These are phyloP conservation scores for Didymella sp. DNA, from an alignment of 2,329 filamentous ascomycete species.

Conservation along the genomic window DNA sequence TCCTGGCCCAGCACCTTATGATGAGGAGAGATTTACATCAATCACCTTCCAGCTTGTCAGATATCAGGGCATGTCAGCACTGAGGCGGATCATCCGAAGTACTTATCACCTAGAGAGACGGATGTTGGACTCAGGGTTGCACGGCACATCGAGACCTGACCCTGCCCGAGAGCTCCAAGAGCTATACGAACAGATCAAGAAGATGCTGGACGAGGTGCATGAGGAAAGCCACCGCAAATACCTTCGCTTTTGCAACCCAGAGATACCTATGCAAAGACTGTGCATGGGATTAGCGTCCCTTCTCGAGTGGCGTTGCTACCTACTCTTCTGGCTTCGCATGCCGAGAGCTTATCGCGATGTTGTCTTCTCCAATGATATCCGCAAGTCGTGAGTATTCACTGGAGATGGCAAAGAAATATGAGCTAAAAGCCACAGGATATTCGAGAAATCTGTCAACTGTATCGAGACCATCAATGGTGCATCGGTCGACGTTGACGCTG, in stretches of 20 bases:
- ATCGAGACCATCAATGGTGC: constrained; percentile 48
- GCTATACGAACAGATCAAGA: constrained; percentile 48
- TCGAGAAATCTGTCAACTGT: constrained; percentile 49
- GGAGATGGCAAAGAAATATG: not conserved
- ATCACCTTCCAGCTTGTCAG: constrained; percentile 48
- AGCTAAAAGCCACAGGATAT: constrained; percentile 38
- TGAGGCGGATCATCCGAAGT: constrained; percentile 47
- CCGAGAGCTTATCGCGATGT: constrained; percentile 47
- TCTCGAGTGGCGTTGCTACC: constrained; percentile 48
- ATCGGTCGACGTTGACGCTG: constrained; percentile 44
- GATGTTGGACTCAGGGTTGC: constrained; percentile 45
- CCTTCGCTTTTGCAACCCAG: constrained; percentile 41
- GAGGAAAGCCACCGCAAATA: constrained; percentile 44
- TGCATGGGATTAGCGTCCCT: constrained; percentile 42
- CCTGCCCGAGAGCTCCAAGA: constrained; percentile 43
- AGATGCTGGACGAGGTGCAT: constrained; percentile 46
- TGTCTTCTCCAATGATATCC: constrained; percentile 46
- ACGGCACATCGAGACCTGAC: constrained; percentile 44
- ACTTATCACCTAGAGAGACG: constrained; percentile 49
- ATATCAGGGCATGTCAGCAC: constrained; percentile 43
- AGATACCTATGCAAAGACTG: constrained; percentile 43
- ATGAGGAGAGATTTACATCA: constrained; percentile 44
- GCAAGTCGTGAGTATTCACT: constrained; percentile 39
- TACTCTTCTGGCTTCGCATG: constrained; percentile 51
- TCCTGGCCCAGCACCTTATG: constrained; percentile 39